A percentile compares a stretch with the other conserved stretches of the same genome.
Evolutionary conservation across 2,329 filamentous ascomycete genomes (phyloP).

Genomic region (Neonectria ditissima): DNA sequence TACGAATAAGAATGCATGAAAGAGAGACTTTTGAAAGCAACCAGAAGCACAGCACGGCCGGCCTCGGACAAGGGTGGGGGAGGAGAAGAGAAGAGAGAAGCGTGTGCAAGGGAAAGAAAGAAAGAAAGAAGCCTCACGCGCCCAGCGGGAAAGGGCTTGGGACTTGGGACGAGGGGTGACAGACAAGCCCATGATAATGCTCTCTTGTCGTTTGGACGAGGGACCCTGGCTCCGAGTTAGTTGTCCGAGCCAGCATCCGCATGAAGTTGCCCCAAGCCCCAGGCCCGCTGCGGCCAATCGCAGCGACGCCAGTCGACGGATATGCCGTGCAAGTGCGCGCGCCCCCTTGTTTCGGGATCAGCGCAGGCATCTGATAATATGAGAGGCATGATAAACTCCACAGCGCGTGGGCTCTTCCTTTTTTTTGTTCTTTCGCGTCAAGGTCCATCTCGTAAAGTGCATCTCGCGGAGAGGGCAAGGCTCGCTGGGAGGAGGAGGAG

Average conservation of each 20-base stretch:
- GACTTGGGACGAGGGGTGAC: slow-evolving; percentile 13
- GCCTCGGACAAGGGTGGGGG: slow-evolving; percentile 34
- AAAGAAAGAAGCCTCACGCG: slow-evolving; percentile 20
- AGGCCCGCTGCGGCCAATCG: slow-evolving; percentile 36
- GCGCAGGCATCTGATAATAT: slow-evolving; percentile 28
- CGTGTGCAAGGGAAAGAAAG: slow-evolving; percentile 28
- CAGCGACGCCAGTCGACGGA: slow-evolving; percentile 23
- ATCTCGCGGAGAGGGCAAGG: background rate
- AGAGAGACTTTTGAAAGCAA: slow-evolving; percentile 20
- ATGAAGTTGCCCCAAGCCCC: slow-evolving; percentile 35
- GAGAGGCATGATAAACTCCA: background rate
- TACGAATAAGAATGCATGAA: slow-evolving; percentile 30
- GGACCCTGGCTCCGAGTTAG: slow-evolving; percentile 33
- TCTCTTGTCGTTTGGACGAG: slow-evolving; percentile 33
- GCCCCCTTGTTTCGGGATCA: slow-evolving; percentile 45
- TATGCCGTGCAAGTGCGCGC: slow-evolving; percentile 31
- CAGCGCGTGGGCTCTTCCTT: too few relatives aligned
- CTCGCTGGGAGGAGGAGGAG: too few relatives aligned
- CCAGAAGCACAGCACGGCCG: slow-evolving; percentile 40
- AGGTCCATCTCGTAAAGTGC: background rate
- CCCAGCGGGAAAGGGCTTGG: background rate
- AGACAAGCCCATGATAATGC: slow-evolving; percentile 25
- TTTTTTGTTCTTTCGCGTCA: background rate
- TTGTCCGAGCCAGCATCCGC: slow-evolving; percentile 38
- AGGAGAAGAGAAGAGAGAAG: slow-evolving; percentile 33